Conservation (phyloP, 805 yeast genomes). For the Saturnispora mendoncae region DNA sequence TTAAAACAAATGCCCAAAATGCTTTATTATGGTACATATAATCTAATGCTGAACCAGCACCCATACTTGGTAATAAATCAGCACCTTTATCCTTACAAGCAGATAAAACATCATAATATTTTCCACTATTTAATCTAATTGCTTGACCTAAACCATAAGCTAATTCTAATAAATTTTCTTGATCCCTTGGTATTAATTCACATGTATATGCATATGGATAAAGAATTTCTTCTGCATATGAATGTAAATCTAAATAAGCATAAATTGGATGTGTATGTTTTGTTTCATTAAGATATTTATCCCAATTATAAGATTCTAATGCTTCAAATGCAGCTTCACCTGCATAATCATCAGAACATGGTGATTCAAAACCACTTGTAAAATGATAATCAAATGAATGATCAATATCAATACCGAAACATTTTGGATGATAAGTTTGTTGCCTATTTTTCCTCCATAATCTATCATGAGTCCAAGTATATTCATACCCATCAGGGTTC, state of each 20-base stretch:
- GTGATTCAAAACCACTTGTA: slow-evolving; percentile 49
- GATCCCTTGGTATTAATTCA: slow-evolving; percentile 62
- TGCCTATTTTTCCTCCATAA: slow-evolving; percentile 89
- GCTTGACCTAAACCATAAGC: slow-evolving; percentile 76
- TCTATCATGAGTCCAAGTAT: slow-evolving; percentile 72
- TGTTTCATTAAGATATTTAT: slow-evolving; percentile 39
- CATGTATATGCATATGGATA: slow-evolving; percentile 82
- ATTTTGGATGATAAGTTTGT: slow-evolving; percentile 52
- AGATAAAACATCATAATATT: slow-evolving; percentile 57
- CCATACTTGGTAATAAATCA: slow-evolving; percentile 64
- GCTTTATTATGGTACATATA: slow-evolving; percentile 79
- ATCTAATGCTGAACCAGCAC: slow-evolving; percentile 74
- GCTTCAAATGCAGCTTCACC: slow-evolving; percentile 71
- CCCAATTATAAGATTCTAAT: slow-evolving; percentile 45
- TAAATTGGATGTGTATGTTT: slow-evolving; percentile 49
- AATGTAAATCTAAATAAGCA: slow-evolving; percentile 77
- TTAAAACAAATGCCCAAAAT: slow-evolving; percentile 76
- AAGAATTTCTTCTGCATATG: slow-evolving; percentile 75
- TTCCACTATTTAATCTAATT: slow-evolving; percentile 55
- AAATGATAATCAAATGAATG: slow-evolving; percentile 75
- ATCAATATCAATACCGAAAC: slow-evolving; percentile 81
- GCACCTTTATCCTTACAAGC: slow-evolving; percentile 76
- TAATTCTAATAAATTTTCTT: slow-evolving; percentile 70
- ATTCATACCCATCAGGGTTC: slow-evolving; percentile 87
- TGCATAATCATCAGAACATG: slow-evolving; percentile 77